Evolutionary conservation across 306 rosid genomes (phyloP).

Genomic region (Sphenostylis stenocarpa): DNA sequence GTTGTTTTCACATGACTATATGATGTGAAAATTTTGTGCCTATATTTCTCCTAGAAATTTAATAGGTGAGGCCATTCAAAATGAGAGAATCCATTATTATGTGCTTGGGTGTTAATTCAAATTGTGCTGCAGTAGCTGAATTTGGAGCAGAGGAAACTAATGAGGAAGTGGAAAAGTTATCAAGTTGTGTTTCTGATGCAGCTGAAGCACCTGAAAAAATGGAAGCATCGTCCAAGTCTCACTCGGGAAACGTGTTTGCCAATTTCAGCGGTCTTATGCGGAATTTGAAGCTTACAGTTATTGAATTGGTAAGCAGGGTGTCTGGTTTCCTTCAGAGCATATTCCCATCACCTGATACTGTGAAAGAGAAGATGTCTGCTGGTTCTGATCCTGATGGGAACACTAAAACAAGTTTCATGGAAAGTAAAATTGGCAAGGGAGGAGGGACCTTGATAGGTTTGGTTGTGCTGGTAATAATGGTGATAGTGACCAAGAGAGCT

Average conservation of each 20-base stretch:
- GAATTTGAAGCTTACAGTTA: slow-evolving; percentile 43
- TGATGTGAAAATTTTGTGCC: neutral
- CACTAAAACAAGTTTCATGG: neutral
- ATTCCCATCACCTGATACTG: slow-evolving; percentile 44
- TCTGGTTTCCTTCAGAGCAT: slow-evolving; percentile 49
- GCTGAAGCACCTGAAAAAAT: neutral
- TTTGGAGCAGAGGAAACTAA: slow-evolving; percentile 2
- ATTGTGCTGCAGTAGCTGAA: slow-evolving; percentile 35
- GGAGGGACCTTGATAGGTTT: slow-evolving; percentile 64
- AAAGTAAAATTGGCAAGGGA: neutral
- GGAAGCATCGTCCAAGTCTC: neutral
- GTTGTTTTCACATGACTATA: no score
- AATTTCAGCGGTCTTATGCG: slow-evolving; percentile 24
- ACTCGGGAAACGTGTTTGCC: neutral
- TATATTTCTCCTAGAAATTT: neutral
- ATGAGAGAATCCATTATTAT: neutral
- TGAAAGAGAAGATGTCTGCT: slow-evolving; percentile 9
- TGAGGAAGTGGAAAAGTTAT: neutral
- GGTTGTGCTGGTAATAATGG: slow-evolving; percentile 60
- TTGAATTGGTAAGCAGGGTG: slow-evolving; percentile 44
- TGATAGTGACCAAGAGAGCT: slow-evolving; percentile 59
- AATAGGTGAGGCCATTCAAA: neutral
- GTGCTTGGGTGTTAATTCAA: neutral
- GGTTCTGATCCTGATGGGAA: slow-evolving; percentile 29
- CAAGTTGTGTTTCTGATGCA: slow-evolving; percentile 9